These are phyloP conservation scores for Trichoderma sp. DNA, from an alignment of 2,329 filamentous ascomycete genomes.

Conservation along the genomic window DNA sequence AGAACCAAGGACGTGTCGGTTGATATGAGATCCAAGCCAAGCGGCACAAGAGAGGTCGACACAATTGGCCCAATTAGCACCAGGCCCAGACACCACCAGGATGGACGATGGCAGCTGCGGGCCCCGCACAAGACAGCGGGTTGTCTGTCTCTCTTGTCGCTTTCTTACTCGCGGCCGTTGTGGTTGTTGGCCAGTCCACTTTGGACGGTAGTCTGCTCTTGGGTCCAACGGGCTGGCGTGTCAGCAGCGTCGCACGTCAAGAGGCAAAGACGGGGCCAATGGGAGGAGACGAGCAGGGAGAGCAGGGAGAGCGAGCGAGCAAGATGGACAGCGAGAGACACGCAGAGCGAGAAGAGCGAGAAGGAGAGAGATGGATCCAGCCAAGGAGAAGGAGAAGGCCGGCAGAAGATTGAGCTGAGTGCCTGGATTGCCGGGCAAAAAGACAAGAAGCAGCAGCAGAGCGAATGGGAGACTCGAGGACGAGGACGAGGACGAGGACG, in stretches of 20 bases:
- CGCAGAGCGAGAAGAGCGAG: neutral
- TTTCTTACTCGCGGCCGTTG: constrained; percentile 30
- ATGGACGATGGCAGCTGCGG: constrained; percentile 17
- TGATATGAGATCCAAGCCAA: constrained; percentile 25
- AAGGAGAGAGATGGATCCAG: neutral
- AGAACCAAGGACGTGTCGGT: constrained; percentile 17
- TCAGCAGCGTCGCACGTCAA: constrained; percentile 25
- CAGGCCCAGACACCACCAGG: constrained; percentile 8
- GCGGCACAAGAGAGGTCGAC: constrained; percentile 18
- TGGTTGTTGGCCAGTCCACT: constrained; percentile 25
- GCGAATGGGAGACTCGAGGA: neutral
- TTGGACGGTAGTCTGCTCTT: constrained; percentile 19
- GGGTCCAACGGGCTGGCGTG: constrained; percentile 25
- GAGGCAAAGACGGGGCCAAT: constrained; percentile 10
- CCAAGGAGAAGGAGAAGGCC: neutral
- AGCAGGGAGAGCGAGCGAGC: neutral
- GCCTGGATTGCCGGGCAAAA: neutral
- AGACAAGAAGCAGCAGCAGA: neutral
- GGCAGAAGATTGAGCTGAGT: neutral
- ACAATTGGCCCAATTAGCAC: constrained; percentile 20
- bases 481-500: neutral
- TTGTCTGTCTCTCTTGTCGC: constrained; percentile 30
- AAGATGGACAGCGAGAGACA: neutral
- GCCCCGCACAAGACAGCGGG: constrained; percentile 28
- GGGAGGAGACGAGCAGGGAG: neutral